Evolutionary conservation across 352 stramenopile species (phyloP), one percentile per base, ranked within the genome.

Genomic region (Pythium aphanidermatum): DNA sequence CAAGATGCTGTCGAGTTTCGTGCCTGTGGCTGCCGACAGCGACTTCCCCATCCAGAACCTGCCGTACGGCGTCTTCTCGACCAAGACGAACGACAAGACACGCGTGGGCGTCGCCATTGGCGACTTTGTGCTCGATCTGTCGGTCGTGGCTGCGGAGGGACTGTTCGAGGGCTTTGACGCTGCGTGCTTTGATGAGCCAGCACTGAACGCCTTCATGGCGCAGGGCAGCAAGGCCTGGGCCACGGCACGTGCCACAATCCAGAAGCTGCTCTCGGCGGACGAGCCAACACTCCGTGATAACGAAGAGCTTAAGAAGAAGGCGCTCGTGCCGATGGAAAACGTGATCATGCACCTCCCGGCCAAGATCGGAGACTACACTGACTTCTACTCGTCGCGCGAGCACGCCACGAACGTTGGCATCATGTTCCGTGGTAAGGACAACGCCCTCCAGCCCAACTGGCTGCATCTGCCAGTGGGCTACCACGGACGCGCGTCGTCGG

Each of bases 381-480:
- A 99, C 62, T 99, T 99, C 54, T 99, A 98, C 73, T 95, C 85
- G 49, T 97, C 85, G 23, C 75, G 92, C 14, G 92, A 98, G 64
- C 95, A 98, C 70, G 95, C 95, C 12, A 98, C 92, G 34, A 98
- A 98, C 64, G 79, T 96, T 23, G 89, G 89, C 37, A 78, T 92
- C 61, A 96, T 97, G 83, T 96, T 97, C 64, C 80, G 89, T 17
- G 84, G 81, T 34, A 75, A 95, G 55, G 92, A 98, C 30, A 98
- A 98, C 59, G 95, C 95, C 11, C 74, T 99, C n/a, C 90, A 98
- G 60, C 93, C 93, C 25, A 98, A 98, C 64, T 99, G 95, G 79
- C 71, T 98, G 7, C 93, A 98, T 62, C 70, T 98, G 55, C 95
- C 95, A 5, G 94, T 99, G n/a, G 95, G 94, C 23, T 99, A 99